Percentiles rank a stretch among this genome's conserved stretches.
Conservation (phyloP, 176 grass and related monocot genomes). For the Eleusine indica region DNA sequence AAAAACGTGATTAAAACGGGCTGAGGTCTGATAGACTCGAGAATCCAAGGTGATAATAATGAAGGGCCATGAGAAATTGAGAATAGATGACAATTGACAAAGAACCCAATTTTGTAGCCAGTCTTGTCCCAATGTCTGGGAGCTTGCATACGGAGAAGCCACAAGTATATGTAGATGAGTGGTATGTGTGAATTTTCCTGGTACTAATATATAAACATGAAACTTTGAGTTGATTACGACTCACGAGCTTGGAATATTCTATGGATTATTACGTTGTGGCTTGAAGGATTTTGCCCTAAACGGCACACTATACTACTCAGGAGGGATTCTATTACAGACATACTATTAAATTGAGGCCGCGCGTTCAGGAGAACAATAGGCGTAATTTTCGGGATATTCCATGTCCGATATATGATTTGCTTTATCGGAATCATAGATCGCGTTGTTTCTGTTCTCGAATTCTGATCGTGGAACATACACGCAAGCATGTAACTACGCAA, state of each 20-base stretch:
- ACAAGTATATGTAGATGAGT: not conserved
- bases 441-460: not conserved
- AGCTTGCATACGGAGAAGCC: not conserved
- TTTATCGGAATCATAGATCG: not conserved
- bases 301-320: too few species aligned
- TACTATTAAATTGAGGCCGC: too few species aligned
- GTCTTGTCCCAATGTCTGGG: slow-evolving; percentile 25
- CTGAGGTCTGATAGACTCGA: not conserved
- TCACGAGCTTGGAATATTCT: not conserved
- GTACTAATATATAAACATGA: not conserved
- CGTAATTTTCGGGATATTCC: not conserved
- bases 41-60: not conserved
- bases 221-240: not conserved
- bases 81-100: not conserved
- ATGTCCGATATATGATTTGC: not conserved
- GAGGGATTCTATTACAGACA: too few species aligned
- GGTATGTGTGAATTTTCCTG: not conserved
- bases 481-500: slow-evolving; percentile 13
- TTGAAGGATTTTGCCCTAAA: not conserved
- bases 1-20: not conserved
- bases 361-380: not conserved
- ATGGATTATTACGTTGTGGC: not conserved
- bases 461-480: slow-evolving; percentile 30
- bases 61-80: not conserved
- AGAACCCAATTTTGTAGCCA: not conserved